Percentiles rank a stretch among this genome's conserved stretches.
Evolutionary conservation across 345 rosid genomes (phyloP).

Genomic region (Syzygium oleosum): DNA sequence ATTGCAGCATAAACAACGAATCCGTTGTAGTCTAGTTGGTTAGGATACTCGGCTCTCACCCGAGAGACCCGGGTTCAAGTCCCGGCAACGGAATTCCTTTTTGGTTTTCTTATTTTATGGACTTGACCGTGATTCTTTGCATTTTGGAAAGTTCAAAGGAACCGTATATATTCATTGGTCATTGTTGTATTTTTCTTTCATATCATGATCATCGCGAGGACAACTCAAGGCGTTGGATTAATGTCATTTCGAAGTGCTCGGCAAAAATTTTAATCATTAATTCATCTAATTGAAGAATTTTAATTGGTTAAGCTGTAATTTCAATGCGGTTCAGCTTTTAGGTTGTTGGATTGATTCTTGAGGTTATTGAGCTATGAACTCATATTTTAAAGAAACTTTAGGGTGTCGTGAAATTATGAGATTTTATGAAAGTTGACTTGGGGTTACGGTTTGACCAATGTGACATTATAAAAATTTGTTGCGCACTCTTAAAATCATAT

Average conservation of each 20-base stretch:
- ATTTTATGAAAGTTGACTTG: not conserved
- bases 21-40: conserved; percentile 46
- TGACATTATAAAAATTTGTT: not conserved
- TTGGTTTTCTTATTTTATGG: not conserved
- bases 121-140: no score
- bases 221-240: not conserved
- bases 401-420: accelerated
- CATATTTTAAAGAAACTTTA: not conserved
- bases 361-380: not conserved
- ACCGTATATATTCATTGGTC: no score
- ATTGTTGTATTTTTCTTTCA: not conserved
- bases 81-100: conserved; percentile 18
- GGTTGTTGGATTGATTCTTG: not conserved
- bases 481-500: not conserved
- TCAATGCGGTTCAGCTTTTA: not conserved
- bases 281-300: no score
- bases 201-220: not conserved
- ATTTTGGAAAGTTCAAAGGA: no score
- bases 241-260: no score
- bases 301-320: not conserved
- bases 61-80: conserved; percentile 37
- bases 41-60: conserved; percentile 49
- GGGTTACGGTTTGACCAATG: not conserved
- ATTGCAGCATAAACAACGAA: accelerated
- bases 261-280: no score